phyloP scores from a whole-genome alignment of 495 filamentous ascomycete genomes.

The Friedmanniomyces simplex region DNA sequence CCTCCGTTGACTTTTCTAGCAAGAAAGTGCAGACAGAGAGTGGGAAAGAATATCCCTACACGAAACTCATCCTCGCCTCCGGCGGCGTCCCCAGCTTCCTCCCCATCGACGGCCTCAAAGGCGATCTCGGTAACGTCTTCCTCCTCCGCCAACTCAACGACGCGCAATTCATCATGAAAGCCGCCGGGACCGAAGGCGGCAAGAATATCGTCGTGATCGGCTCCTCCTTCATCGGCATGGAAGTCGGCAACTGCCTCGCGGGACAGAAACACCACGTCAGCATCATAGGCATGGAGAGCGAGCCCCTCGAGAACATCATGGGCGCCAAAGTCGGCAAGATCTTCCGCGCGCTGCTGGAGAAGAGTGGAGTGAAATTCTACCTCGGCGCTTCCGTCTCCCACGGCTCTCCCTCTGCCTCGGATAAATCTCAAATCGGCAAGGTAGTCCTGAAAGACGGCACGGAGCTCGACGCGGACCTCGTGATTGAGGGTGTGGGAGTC shows the following conservation, averaged over 20 bases:
- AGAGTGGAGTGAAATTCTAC: conserved; percentile 78
- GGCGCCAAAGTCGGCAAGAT: conserved; percentile 71
- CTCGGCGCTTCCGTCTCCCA: conserved; percentile 71
- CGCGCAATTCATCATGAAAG: conserved; percentile 60
- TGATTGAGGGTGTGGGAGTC: conserved; percentile 85
- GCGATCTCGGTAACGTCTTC: conserved; percentile 75
- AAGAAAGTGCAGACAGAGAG: conserved; percentile 64
- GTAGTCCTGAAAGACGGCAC: conserved; percentile 83
- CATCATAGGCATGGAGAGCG: conserved; percentile 86
- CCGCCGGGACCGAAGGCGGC: conserved; percentile 64
- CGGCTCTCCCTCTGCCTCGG: conserved; percentile 55
- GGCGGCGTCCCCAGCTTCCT: conserved; percentile 72
- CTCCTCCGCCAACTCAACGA: conserved; percentile 64
- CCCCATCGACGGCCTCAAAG: conserved; percentile 72
- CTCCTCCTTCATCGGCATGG: conserved; percentile 93
- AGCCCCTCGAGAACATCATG: conserved; percentile 79
- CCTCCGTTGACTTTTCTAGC: conserved; percentile 58
- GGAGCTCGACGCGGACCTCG: conserved; percentile 72
- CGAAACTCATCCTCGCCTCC: conserved; percentile 80
- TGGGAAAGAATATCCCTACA: conserved; percentile 62
- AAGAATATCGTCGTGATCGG: conserved; percentile 92
- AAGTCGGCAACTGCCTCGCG: conserved; percentile 69
- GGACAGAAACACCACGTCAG: conserved; percentile 67
- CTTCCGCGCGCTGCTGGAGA: conserved; percentile 65
- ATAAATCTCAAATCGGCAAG: conserved; percentile 60